Base-by-base conservation (phyloP, 2,329 filamentous ascomycete species). In the Ophiosphaerella herpotricha region DNA sequence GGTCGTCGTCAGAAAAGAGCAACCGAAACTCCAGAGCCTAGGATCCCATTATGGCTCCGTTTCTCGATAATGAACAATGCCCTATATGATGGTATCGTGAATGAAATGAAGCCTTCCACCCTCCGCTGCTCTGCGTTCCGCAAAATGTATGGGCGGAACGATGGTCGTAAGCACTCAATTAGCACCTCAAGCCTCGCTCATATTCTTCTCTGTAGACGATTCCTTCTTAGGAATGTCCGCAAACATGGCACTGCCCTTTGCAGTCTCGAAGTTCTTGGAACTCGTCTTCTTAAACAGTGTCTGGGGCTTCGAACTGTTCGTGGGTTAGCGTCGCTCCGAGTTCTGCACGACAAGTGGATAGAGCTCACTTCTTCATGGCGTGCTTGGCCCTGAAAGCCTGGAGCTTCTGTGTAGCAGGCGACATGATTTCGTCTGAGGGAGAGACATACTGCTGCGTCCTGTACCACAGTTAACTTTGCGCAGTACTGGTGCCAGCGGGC, bases 351-450 rank as follows among this genome's bases (percentile, higher is more conserved):
- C 13, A 16, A 29, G 4, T 9, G 14, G 21, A 6, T 7, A n/a
- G 6, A 23, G 14, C 70, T 49, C 61, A 75, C 70, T 80, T 90
- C 87, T 91, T 93, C 76, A 82, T 82, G 55, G 86, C 86, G 67
- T 90, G 87, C 79, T 91, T 91, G 77, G 84, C 89, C 75, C 89
- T 88, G 74, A 92, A 85, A 35, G 88, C 87, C 57, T 82, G 88
- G 64, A 94, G 83, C 81, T 94, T 94, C 73, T 89, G 87, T 14
- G 87, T 89, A 74, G 89, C 91, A 32, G 90, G 90, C 64, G 88
- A 91, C 86, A 91, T 89, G 78, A 95, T 92, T 75, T 85, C 86
- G 74, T 95, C 90, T n/a, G 89, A 92, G 2, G 90, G 90, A 14
- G 88, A 92, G 71, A 92, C 80, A 75, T 92, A 93, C 60, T 82